Conservation (phyloP, 2,329 filamentous ascomycete genomes). For the Ophiostoma sp. region DNA sequence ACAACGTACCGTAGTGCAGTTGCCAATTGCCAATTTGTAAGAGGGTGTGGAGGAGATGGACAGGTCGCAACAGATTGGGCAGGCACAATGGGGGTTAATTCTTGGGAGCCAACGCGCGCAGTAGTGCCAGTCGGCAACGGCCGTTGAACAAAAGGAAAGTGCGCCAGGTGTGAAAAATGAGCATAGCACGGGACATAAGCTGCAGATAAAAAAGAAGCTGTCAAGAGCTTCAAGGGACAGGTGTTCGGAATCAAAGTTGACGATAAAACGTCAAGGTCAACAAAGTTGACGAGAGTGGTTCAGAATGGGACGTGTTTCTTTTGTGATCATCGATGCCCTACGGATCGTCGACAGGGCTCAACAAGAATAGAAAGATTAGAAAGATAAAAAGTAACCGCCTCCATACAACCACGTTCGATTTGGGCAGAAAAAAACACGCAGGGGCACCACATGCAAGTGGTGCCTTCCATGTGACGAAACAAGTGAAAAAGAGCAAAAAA, state of each 20-base stretch:
- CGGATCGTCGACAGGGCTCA: slow-evolving; percentile 3
- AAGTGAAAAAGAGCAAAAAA: neutral
- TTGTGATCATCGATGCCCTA: neutral
- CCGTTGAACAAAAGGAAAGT: slow-evolving; percentile 4
- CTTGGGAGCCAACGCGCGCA: neutral
- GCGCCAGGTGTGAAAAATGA: neutral
- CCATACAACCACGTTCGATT: slow-evolving; percentile 15
- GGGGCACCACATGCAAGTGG: slow-evolving; percentile 12
- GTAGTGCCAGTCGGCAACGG: neutral
- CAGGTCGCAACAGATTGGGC: slow-evolving; percentile 19
- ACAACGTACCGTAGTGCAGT: slow-evolving; percentile 14
- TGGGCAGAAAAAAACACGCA: slow-evolving; percentile 5
- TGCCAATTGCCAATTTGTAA: neutral
- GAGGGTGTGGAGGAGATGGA: neutral
- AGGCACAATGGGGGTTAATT: slow-evolving; percentile 14
- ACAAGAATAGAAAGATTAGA: neutral
- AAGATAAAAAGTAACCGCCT: neutral
- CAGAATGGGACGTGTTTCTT: neutral
- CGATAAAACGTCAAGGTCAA: neutral
- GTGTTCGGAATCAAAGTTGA: neutral
- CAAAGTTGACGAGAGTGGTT: neutral
- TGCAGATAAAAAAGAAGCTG: neutral
- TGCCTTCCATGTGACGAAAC: neutral
- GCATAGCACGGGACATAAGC: neutral
- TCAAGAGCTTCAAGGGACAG: neutral